Evolutionary conservation across 331 rosid genomes (phyloP), one percentile per base, ranked within the genome.

Genomic region (Quercus tomentella): DNA sequence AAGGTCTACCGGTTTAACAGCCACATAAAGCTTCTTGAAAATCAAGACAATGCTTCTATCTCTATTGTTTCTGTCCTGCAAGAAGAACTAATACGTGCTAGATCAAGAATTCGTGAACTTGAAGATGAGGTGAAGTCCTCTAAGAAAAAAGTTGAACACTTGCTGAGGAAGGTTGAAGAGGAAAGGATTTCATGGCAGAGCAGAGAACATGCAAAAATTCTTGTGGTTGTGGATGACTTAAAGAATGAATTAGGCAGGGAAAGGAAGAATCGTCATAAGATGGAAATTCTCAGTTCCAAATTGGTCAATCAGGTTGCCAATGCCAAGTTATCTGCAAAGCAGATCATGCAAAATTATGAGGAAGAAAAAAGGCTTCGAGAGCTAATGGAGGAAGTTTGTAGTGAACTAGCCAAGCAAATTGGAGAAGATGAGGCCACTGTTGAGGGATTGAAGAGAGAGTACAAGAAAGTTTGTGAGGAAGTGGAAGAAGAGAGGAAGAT

Each of bases 401-500:
- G 68, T 18, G 85, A 86, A 51, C 80, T 91, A 14, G 87, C 80
- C 11, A 69, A 73, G 56, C 81, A 76, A 76, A 72, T 89, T 65
- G 84, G 77, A 68, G 82, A 86, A 83, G 86, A 86, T 21, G 83
- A 76, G 77, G 72, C 69, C 16, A 55, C 66, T 72, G 43, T 79
- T n/a, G 87, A 85, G 79, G 80, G 20, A 16, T 21, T 87, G 57
- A 79, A 80, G 69, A 84, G 62, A 9, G 83, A 86, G 58, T 80
- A 74, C 6, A 30, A 80, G 68, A 79, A 77, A 82, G 18, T 79
- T 43, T 37, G 51, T 1, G 73, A 78, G 72, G 92, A 89, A 75
- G 62, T 82, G 76, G 89, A 84, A 74, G 89, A 90, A 72, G 96
- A 91, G 85, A 86, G 89, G 83, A 76, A 81, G 76, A 89, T 86